phyloP scores from a whole-genome alignment of 176 grass and related monocot species.

The Carex littledalei region DNA sequence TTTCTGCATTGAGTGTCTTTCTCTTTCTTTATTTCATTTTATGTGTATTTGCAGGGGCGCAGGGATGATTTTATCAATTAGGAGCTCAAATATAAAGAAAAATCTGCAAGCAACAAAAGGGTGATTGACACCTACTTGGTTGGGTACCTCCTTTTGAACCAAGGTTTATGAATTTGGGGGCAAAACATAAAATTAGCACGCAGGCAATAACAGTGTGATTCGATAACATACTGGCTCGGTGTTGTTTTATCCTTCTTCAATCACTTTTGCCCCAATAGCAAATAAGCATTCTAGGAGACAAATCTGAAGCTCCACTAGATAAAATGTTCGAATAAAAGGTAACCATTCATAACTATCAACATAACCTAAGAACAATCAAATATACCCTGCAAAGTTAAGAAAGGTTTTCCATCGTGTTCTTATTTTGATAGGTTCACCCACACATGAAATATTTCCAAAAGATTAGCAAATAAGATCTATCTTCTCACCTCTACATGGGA shows the following conservation, averaged over 20 bases:
- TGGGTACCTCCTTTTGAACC: neutral
- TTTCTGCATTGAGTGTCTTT: neutral
- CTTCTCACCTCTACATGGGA: constrained; percentile 77
- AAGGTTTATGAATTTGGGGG: neutral
- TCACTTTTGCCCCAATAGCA: neutral
- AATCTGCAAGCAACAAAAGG: neutral
- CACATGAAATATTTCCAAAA: neutral
- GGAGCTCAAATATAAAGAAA: neutral
- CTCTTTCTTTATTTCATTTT: neutral
- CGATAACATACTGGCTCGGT: neutral
- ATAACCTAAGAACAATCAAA: neutral
- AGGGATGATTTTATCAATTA: neutral
- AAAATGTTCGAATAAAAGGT: neutral
- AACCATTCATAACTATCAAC: neutral
- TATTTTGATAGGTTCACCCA: neutral
- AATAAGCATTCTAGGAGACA: neutral
- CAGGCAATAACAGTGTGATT: neutral
- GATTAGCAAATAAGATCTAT: neutral
- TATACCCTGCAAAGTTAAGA: neutral
- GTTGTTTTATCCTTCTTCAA: neutral
- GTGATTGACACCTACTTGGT: neutral
- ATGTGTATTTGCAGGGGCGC: neutral
- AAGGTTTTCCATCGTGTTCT: neutral
- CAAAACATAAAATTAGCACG: neutral
- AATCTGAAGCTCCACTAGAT: neutral